Conservation (phyloP, 2,329 filamentous ascomycete species). For the Epicoccum nigrum region DNA sequence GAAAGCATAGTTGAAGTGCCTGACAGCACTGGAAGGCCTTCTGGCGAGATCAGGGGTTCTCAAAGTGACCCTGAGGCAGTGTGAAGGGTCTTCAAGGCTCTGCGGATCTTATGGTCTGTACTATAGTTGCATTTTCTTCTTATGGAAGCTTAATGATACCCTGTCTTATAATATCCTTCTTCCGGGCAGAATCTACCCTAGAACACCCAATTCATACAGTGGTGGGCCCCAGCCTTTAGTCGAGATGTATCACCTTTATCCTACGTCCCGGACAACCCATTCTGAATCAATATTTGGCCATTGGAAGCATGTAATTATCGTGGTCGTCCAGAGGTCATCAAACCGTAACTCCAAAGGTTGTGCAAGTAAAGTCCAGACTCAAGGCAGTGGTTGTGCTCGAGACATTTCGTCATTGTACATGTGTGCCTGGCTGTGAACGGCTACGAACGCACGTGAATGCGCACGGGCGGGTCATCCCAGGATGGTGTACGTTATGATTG, state of each 20-base stretch:
- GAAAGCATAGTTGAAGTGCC: conserved; percentile 45
- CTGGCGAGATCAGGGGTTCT: conserved; percentile 36
- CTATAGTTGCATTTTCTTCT: neutral
- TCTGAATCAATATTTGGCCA: no score
- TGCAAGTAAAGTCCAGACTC: neutral
- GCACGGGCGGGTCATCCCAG: conserved; percentile 1
- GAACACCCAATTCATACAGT: no score
- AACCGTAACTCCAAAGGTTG: neutral
- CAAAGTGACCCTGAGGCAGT: conserved; percentile 16
- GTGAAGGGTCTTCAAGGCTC: neutral
- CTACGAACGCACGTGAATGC: neutral
- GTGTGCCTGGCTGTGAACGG: neutral
- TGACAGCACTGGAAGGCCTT: conserved; percentile 40
- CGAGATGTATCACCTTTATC: no score
- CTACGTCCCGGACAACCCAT: no score
- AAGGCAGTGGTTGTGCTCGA: neutral
- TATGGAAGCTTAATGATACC: conserved; percentile 6
- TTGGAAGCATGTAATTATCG: no score
- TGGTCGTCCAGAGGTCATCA: neutral
- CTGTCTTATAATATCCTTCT: neutral
- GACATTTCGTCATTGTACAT: conserved; percentile 8
- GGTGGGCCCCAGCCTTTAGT: no score
- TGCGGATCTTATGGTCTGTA: neutral
- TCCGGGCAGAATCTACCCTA: no score
- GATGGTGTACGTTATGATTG: conserved; percentile 5